Base-by-base conservation (phyloP, 768 basidiomycete genomes). In the Tulasnella sp. region DNA sequence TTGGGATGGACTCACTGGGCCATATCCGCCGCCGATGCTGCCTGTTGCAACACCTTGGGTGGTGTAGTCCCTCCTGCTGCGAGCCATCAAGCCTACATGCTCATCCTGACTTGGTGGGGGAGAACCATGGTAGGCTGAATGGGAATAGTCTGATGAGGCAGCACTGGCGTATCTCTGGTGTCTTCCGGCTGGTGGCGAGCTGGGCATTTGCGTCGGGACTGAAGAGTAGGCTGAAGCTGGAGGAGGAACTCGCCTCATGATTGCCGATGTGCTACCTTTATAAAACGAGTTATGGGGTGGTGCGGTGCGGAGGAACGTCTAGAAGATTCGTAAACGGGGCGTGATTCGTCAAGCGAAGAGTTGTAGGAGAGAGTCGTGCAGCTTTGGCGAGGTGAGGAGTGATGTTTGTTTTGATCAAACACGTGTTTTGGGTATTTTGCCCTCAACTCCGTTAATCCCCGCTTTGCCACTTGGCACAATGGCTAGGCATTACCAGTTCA, bases 21-120 rank as follows among this genome's bases (percentile, higher is more conserved):
- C 94, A 87, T 95, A 95, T 24, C 90, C 91, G 36, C 90, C 89
- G 5, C 94, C 94, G 83, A 96, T 93, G 44, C 87, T 87, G 10
- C 94, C 94, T 40, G 88, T 92, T 0, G 93, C 93, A n/a, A 95
- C 93, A 71, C 93, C 92, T 81, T 90, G 91, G 14, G 92, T 89
- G 71, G 93, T 91, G 31, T 90, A 90, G 75, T 74, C 71, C 40
- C 71, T 38, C 36, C 71, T 68, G 16, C 56, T 31, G 56, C 44
- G 44, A 14, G 1, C 1, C 39, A 79, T 38, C 42, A 79, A 56
- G 31, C 27, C 71, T 2, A 71, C 36, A 73, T 79, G 78, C 87
- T 81, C 90, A 87, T 81, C 88, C 88, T 80, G 81, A 82, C 79
- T 84, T 85, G 58, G 83, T 82, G 68, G 85, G 82, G 79, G 27